Base-by-base conservation (phyloP, 2,329 filamentous ascomycete species). In the Cercospora sesami region DNA sequence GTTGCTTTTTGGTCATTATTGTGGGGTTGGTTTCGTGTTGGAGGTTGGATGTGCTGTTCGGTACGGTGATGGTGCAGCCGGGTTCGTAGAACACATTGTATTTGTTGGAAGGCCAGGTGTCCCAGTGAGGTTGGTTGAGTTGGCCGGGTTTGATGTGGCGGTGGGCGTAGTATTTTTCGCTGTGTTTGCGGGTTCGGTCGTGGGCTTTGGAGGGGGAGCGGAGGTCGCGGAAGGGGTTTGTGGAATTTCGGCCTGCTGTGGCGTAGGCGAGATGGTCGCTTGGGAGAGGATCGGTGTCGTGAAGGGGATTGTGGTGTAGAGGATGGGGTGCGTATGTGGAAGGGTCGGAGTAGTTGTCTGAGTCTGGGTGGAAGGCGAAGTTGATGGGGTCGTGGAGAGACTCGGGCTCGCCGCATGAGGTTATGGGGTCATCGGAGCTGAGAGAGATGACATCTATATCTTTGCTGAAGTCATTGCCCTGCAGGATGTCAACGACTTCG, bases 161-260 rank as follows among this genome's bases (percentile, higher is more conserved):
- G 58, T 63, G 68, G 33, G n/a, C 23, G 57, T 63, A 71, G 45
- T 72, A 72, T 31, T 72, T 71, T 9, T 62, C 39, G 7, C 60
- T 39, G 12, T 66, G 53, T 7, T n/a, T 48, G 10, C 51, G 65
- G n/a, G 60, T 23, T 5, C 71, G 70, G 23, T 67, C 53, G 26
- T 59, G 62, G 28, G 70, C 65, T 63, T 70, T 66, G 23, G 70
- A 58, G 10, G 63, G 57, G 0, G 70, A 73, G 36, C 71, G 68
- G 21, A 70, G 62, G 63, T 73, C 70, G n/a, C 8, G 45, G 63
- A 71, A 73, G 36, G 65, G 61, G 55, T 63, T 65, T 12, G 66
- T 62, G 33, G 51, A 18, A 5, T 53, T n/a, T 14, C 68, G 70
- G 6, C 68, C 65, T 12, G 60, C 42, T 6, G 65, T 14, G 8